phyloP scores from a whole-genome alignment of 139 green algal genomes.

The Closterium sp. region DNA sequence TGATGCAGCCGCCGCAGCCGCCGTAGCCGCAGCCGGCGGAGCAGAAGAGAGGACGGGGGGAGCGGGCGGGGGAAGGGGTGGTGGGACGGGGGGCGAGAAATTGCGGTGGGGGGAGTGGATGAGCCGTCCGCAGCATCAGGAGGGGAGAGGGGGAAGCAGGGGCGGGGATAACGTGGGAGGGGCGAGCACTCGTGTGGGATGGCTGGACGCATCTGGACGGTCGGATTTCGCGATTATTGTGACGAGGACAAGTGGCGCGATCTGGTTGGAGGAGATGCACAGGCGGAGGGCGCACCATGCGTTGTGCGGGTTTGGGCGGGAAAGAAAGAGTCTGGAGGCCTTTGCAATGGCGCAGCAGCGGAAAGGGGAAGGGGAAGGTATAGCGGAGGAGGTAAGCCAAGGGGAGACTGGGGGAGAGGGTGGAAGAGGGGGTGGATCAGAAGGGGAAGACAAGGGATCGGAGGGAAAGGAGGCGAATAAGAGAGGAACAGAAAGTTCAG shows the following conservation, averaged over 20 bases:
- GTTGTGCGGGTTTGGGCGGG: neutral
- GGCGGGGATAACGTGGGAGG: neutral
- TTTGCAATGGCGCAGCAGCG: neutral
- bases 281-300: neutral
- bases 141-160: neutral
- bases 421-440: neutral
- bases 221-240: neutral
- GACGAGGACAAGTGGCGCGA: neutral
- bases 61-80: neutral
- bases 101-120: neutral
- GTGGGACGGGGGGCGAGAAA: neutral
- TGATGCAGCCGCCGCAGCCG: neutral
- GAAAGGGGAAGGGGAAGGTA: neutral
- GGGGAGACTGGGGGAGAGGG: neutral
- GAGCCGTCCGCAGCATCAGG: neutral
- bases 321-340: neutral
- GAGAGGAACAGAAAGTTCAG: neutral
- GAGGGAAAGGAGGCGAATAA: neutral
- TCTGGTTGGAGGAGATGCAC: constrained; percentile 7
- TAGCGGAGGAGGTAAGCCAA: neutral
- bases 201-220: neutral
- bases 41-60: neutral
- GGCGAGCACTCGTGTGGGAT: neutral
- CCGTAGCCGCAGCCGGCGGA: neutral
- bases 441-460: neutral